Base-by-base conservation (phyloP, 208 protist genomes). In the Acanthamoeba triangularis region DNA sequence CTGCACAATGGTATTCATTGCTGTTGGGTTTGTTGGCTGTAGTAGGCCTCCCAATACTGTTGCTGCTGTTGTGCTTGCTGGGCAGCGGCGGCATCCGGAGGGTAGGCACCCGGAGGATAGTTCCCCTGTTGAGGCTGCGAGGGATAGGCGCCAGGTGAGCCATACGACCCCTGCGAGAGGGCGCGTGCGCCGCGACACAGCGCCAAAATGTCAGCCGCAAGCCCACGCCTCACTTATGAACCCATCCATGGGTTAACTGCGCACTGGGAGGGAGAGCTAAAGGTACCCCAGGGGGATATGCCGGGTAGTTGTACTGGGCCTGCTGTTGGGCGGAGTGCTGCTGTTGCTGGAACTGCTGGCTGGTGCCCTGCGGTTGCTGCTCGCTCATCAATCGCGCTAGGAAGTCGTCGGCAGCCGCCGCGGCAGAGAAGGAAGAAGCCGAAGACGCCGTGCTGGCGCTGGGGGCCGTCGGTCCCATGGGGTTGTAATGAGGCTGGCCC, bases 401-500 rank as follows among this genome's bases (percentile, higher is more conserved):
- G 80, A 88, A 88, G 25, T 88, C 80, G 25, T 88, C 80, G 10
- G 80, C 80, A 8, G 80, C 80, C 2, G 80, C 80, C 52, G 80
- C 41, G 4, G 80, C 7, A 2, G 78, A 87, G 74, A 84, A 84
- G 7, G 72, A 49, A 35, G 72, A 20, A 35, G 35, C 37, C 25
- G 61, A 67, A 7, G 61, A 20, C 23, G 61, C 18, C 18, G 61
- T 67, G 23, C 2, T n/a, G 28, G 61, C 23, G 23, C 23, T 67
- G 61, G 61, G 18, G 28, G 61, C 61, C 28, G 61, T 67, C 28
- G 61, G 61, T 3, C 61, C 61, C 28, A n/a, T 69, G 63, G 7
- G 63, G 18, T 35, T 13, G 67, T 41, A 10, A n/a, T 76, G 67
- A n/a, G 2, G 76, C 76, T 47, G 14, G 76, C n/a, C 20, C 25